Base-by-base conservation (phyloP, 805 yeast species). In the Lipomyces sp. region DNA sequence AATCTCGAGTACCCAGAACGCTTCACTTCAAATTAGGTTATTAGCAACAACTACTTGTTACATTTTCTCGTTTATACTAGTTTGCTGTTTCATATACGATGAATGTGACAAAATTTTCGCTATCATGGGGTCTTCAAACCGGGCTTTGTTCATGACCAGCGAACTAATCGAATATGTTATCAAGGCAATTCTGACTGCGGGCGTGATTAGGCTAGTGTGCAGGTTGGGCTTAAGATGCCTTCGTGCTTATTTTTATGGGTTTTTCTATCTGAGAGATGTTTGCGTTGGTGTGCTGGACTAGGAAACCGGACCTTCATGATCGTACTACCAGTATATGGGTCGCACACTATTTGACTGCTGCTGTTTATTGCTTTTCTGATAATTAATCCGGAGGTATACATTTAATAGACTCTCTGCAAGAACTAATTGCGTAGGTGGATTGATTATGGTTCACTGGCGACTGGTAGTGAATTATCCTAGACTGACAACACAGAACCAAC, bases 131-230 rank as follows among this genome's bases (percentile, higher is more conserved):
- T 24, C 15, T n/a, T 24, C 48, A 6, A 7, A 11, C 24, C 8
- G 48, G 24, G 24, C 10, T 6, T n/a, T 15, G 18, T 7, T 24
- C 1, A 24, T 24, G 1, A 24, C 48, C 15, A 42, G 48, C n/a
- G 48, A 13, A 8, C 48, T 42, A 10, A 13, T 42, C 48, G 18
- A 42, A 15, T 42, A 42, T n/a, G n/a, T 42, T 13, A 42, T 42
- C 48, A 42, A 42, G 48, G 48, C 48, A n/a, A 42, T 42, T 15
- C 48, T 42, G 48, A 42, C n/a, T 42, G 24, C 48, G 15, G 48
- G n/a, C 18, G n/a, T 42, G 8, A 42, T 42, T 42, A 18, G 48
- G 6, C 48, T 42, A 4, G 48, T 42, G 48, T 42, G 48, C 18
- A 42, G n/a, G 8, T 10, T 42, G 29, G 48, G 48, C 18, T 42